Percentiles rank a stretch among this genome's conserved stretches.
phyloP scores from a whole-genome alignment of 768 basidiomycete species.

The Kwoniella newhampshirensis region DNA sequence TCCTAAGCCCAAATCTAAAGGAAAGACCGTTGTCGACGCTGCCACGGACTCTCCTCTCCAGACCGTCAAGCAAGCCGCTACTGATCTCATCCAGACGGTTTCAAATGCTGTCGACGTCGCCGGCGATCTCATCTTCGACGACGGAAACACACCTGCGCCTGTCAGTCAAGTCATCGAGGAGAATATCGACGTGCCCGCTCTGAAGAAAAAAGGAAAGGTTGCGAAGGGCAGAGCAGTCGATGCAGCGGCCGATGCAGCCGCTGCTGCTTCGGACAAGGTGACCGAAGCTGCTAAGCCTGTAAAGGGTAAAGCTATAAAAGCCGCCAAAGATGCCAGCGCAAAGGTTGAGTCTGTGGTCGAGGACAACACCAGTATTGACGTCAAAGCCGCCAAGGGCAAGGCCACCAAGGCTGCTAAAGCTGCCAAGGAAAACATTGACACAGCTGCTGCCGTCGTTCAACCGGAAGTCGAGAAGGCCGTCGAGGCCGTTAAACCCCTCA shows the following conservation, averaged over 20 bases:
- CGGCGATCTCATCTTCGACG: constrained; percentile 35
- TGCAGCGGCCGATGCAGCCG: constrained; percentile 14
- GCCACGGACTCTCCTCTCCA: constrained; percentile 18
- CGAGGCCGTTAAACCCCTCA: constrained; percentile 26
- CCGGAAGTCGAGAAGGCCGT: constrained; percentile 15
- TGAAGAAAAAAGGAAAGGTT: constrained; percentile 29
- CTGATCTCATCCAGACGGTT: constrained; percentile 21
- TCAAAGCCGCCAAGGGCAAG: constrained; percentile 27
- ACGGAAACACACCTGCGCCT: constrained; percentile 26
- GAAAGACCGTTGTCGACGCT: constrained; percentile 28
- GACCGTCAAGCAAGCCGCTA: constrained; percentile 32
- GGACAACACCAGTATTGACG: constrained; percentile 30
- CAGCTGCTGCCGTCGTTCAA: constrained; percentile 15
- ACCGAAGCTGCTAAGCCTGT: constrained; percentile 13
- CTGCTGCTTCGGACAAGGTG: constrained; percentile 8
- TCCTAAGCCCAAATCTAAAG: constrained; percentile 17
- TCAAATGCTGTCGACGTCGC: constrained; percentile 31
- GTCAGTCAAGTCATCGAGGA: constrained; percentile 27
- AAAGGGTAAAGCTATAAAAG: constrained; percentile 13
- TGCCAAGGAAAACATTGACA: constrained; percentile 19
- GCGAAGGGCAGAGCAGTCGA: constrained; percentile 15
- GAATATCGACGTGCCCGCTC: constrained; percentile 28
- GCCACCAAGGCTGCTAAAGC: constrained; percentile 24
- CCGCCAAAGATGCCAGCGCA: constrained; percentile 15
- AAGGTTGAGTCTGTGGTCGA: constrained; percentile 18